Percentiles rank a stretch among this genome's conserved stretches.
These are phyloP conservation scores for Trichoderma oligosporum DNA, from an alignment of 2,329 filamentous ascomycete genomes.

Conservation along the genomic window DNA sequence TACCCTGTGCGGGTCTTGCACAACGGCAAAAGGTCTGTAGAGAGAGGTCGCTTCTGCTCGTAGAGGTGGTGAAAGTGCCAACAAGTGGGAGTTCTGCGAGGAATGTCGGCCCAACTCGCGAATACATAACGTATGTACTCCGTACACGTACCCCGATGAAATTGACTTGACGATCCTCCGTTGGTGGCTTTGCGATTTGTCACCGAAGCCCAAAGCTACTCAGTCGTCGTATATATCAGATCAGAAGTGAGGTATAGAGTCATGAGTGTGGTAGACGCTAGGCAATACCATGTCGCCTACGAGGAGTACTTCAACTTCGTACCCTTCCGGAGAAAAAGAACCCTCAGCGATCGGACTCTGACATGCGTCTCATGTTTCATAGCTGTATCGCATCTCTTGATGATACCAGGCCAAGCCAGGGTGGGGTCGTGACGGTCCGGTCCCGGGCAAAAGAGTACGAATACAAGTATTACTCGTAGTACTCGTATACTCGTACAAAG, in stretches of 20 bases:
- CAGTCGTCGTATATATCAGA: background rate
- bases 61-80: slow-evolving; percentile 10
- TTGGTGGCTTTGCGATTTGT: background rate
- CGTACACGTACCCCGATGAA: no score
- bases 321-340: background rate
- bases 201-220: background rate
- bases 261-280: background rate
- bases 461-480: background rate
- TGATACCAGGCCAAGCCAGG: slow-evolving; percentile 1
- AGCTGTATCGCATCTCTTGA: slow-evolving; percentile 13
- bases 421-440: slow-evolving; percentile 9
- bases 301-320: no score
- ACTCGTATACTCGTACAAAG: background rate
- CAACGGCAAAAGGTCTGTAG: background rate
- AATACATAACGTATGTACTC: no score
- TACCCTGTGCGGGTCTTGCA: background rate
- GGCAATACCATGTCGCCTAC: background rate
- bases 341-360: slow-evolving; percentile 15
- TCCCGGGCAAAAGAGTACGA: background rate
- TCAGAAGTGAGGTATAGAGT: background rate
- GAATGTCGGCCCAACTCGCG: slow-evolving; percentile 4
- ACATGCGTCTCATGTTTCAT: slow-evolving; percentile 20
- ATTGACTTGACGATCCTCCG: background rate
- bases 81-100: background rate
- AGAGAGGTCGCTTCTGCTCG: background rate